Percentiles rank a stretch among this genome's conserved stretches.
These are phyloP conservation scores for Mycosarcoma mackinlayi DNA, from an alignment of 1,284 basidiomycete genomes.

Conservation along the genomic window DNA sequence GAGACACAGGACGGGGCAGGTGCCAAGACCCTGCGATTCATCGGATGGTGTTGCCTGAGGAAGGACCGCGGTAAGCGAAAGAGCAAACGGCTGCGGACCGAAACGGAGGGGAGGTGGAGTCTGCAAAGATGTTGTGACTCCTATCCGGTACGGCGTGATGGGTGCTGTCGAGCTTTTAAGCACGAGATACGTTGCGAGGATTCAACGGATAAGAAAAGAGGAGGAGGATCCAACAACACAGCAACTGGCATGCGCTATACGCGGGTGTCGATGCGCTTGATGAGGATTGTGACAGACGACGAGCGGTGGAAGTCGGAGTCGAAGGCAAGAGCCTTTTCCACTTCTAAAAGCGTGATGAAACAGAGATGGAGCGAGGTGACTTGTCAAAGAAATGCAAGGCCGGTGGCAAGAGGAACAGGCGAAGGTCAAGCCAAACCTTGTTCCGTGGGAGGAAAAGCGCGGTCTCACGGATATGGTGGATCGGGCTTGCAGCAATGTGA, in stretches of 20 bases:
- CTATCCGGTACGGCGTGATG: not conserved
- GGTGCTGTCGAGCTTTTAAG: slow-evolving; percentile 1
- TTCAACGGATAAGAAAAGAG: slow-evolving; percentile 1
- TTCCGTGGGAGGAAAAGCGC: slow-evolving; percentile 4
- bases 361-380: slow-evolving; percentile 18
- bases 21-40: slow-evolving; percentile 37
- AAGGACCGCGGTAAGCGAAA: slow-evolving; percentile 1
- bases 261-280: slow-evolving; percentile 1
- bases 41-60: not conserved
- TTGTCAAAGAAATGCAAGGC: slow-evolving; percentile 26
- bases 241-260: not conserved
- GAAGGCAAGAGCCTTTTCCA: not conserved
- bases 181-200: not conserved
- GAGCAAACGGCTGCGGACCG: slow-evolving; percentile 1
- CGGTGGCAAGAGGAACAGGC: slow-evolving; percentile 4
- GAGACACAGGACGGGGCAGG: slow-evolving; percentile 30
- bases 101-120: slow-evolving; percentile 8
- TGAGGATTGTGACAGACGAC: slow-evolving; percentile 16
- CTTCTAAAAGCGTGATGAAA: slow-evolving; percentile 10
- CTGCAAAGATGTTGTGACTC: slow-evolving; percentile 8
- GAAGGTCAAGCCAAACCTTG: slow-evolving; percentile 21
- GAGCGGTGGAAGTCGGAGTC: slow-evolving; percentile 2
- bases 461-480: slow-evolving; percentile 25
- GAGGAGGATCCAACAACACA: slow-evolving; percentile 6
- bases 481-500: slow-evolving; percentile 18